A percentile compares a stretch with the other conserved stretches of the same genome.
Conservation (phyloP, 148 eudicot genomes). For the Fagopyrum esculentum region DNA sequence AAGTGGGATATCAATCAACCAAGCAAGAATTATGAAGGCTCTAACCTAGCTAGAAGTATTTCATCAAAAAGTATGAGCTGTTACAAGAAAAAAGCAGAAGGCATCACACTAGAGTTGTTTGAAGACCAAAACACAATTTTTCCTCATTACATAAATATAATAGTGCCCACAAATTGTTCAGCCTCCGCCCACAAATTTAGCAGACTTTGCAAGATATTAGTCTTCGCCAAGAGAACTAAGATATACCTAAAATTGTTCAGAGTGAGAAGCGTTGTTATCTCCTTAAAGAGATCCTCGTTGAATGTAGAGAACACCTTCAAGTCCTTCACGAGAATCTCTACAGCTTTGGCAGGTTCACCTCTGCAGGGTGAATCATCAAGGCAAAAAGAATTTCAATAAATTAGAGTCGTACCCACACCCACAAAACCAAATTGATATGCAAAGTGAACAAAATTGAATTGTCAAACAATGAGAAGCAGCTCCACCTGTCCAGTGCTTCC, state of each 20-base stretch:
- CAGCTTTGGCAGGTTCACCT: conserved; percentile 42
- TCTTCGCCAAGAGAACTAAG: not conserved
- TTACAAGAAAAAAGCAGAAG: not conserved
- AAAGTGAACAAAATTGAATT: not conserved
- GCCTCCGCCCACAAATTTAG: not conserved
- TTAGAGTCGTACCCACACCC: not conserved
- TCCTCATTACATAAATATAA: not conserved
- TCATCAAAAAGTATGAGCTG: not conserved
- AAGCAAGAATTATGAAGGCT: not conserved
- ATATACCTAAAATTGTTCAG: conserved; percentile 49
- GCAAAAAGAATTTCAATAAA: not conserved
- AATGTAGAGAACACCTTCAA: conserved; percentile 48
- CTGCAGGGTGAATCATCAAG: conserved; percentile 21
- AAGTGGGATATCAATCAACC: too few relatives aligned
- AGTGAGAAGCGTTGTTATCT: conserved; percentile 49
- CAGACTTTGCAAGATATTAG: not conserved
- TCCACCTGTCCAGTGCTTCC: conserved; percentile 59
- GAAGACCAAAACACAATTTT: not conserved
- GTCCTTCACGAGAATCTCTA: conserved; percentile 52
- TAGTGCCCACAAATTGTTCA: not conserved
- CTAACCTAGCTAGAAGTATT: not conserved
- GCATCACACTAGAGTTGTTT: not conserved
- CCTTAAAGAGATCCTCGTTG: conserved; percentile 50
- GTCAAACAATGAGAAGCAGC: not conserved
- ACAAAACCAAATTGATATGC: not conserved